A percentile compares a stretch with the other conserved stretches of the same genome.
These are phyloP conservation scores for Phascolomyces articulosus DNA, from an alignment of 371 early-diverging fungal genomes.

Conservation along the genomic window DNA sequence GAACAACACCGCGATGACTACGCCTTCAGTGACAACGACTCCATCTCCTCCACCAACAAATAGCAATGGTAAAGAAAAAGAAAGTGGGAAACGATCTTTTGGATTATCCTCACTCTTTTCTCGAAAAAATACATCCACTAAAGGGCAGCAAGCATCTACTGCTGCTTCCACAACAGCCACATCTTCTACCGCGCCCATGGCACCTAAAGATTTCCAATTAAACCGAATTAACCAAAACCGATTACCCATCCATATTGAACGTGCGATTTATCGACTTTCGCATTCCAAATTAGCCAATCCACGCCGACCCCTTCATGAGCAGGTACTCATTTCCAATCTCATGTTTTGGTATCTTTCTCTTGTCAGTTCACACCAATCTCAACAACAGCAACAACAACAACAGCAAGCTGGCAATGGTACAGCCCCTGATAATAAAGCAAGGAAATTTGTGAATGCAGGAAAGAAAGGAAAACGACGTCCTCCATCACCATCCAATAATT, in stretches of 20 bases:
- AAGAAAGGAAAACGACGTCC: constrained; percentile 25
- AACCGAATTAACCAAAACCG: constrained; percentile 63
- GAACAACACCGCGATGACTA: neutral
- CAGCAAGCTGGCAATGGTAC: constrained; percentile 9
- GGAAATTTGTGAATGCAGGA: constrained; percentile 18
- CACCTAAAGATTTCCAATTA: constrained; percentile 59
- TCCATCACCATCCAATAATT: constrained; percentile 9
- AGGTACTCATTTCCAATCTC: constrained; percentile 93
- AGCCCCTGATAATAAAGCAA: neutral
- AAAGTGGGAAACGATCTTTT: constrained; percentile 13
- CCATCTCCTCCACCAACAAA: neutral
- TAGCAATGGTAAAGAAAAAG: neutral
- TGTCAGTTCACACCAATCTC: constrained; percentile 37
- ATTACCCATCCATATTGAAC: constrained; percentile 84
- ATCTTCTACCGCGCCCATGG: constrained; percentile 23
- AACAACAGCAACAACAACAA: constrained; percentile 15
- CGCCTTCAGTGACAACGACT: neutral
- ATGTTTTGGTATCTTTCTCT: constrained; percentile 94
- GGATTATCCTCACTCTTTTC: constrained; percentile 27
- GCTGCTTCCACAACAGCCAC: neutral
- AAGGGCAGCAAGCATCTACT: neutral
- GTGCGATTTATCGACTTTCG: constrained; percentile 88
- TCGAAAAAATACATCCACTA: constrained; percentile 17
- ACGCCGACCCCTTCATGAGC: constrained; percentile 86
- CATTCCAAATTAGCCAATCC: constrained; percentile 92